phyloP scores from a whole-genome alignment of 2,329 filamentous ascomycete genomes.

The Pyrenochaeta sp. region DNA sequence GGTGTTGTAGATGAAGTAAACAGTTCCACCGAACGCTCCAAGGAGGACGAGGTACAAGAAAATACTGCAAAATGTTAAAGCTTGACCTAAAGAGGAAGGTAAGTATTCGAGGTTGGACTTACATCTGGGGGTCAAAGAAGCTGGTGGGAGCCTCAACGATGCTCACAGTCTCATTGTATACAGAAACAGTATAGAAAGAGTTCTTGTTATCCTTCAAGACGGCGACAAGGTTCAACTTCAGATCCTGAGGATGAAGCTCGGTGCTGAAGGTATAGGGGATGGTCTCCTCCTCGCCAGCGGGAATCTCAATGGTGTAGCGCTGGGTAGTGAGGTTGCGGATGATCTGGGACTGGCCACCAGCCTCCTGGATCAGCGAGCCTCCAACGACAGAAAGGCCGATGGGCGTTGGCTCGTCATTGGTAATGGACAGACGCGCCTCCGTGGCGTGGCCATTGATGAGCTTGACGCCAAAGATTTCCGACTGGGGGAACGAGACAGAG shows the following conservation, averaged over 20 bases:
- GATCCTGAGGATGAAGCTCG: conserved; percentile 91
- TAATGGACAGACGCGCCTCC: conserved; percentile 79
- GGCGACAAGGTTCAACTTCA: conserved; percentile 78
- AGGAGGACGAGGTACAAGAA: conserved; percentile 96
- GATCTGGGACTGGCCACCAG: conserved; percentile 63
- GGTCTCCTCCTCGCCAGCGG: conserved; percentile 76
- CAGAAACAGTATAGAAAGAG: conserved; percentile 76
- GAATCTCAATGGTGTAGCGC: conserved; percentile 76
- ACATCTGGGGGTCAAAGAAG: conserved; percentile 97
- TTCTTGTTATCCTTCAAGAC: conserved; percentile 73
- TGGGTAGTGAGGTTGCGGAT: conserved; percentile 85
- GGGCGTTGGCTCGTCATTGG: conserved; percentile 80
- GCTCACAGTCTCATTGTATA: conserved; percentile 82
- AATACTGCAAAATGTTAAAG: conserved; percentile 66
- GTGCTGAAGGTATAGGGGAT: conserved; percentile 85
- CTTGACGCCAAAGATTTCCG: conserved; percentile 92
- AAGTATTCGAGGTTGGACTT: conserved; percentile 48
- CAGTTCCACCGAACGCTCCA: conserved; percentile 76
- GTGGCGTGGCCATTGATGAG: conserved; percentile 91
- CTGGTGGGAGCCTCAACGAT: conserved; percentile 91
- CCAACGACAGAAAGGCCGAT: conserved; percentile 79
- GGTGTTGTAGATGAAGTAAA: conserved; percentile 98
- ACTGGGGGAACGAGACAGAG: conserved; percentile 66
- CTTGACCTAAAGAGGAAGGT: too few relatives aligned
- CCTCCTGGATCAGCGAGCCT: conserved; percentile 72